Base-by-base conservation (phyloP, 225 moss, liverwort and hornwort species). In the Bryoerythrophyllum caledonicum region DNA sequence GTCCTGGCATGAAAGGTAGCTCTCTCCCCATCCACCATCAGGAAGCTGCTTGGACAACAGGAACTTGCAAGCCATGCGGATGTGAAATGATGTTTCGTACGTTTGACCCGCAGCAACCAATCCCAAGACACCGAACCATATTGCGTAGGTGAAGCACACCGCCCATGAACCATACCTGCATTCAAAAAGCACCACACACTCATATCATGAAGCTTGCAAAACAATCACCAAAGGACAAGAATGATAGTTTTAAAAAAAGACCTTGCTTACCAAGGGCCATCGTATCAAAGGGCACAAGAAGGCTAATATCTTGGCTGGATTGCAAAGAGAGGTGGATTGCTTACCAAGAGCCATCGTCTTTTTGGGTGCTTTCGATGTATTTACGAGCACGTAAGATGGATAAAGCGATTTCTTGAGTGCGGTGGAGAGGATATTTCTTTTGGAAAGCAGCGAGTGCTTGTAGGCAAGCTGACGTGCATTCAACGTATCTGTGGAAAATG, bases 11-110 rank as follows among this genome's bases (percentile, higher is more conserved):
- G 95, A 95, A 44, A 87, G 82, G 73, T 99, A 95, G 82, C 93
- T 95, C 85, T 99, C 97, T 58, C 97, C 94, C 97, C 97, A 99
- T 30, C 97, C 97, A 63, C 97, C 97, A 72, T 84, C 76, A 24
- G 86, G 79, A 41, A 88, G 91, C 80, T 95, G 91, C 80, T 93
- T 94, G 8, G 93, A 88, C 26, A 99, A 83, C 38, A 99, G 69
- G 73, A 95, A 99, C 27, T 90, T 86, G 75, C 93, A 93, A 65
- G 90, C 90, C 79, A 81, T 93, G 79, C 83, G 86, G 72, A 95
- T 86, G 40, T 89, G 86, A 63, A 75, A 73, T 32, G 93, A 99
- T 23, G 95, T 87, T 51, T 85, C 88, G 76, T 93, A 95, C 41
- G 90, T 90, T 83, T 90, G 88, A 75, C 97, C 97, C 8, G 93